phyloP scores from a whole-genome alignment of 2,329 filamentous ascomycete species.

The Penicillium sp. region DNA sequence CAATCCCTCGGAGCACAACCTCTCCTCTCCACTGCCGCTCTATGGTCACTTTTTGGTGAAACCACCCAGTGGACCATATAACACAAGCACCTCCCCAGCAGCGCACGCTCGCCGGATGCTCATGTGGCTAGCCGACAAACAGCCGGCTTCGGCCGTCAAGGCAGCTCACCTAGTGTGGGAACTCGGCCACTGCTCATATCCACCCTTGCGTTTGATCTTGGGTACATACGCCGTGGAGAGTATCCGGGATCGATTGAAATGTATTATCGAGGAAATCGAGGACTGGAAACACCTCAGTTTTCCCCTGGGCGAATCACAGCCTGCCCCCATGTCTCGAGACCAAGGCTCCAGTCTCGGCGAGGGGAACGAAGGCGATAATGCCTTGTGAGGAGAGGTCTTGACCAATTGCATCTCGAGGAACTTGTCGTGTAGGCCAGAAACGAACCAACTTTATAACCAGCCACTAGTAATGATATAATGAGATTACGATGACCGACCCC shows the following conservation, averaged over 20 bases:
- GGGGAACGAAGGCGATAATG: constrained; percentile 13
- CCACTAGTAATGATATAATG: background rate
- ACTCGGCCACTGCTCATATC: constrained; percentile 91
- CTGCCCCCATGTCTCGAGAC: constrained; percentile 11
- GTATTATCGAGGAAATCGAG: constrained; percentile 92
- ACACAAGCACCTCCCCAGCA: constrained; percentile 76
- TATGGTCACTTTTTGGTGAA: constrained; percentile 95
- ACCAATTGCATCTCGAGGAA: too few species aligned
- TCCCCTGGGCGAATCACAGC: constrained; percentile 43
- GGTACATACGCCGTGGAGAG: constrained; percentile 96
- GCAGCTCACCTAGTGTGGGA: constrained; percentile 94
- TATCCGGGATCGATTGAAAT: constrained; percentile 84
- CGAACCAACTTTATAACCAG: background rate
- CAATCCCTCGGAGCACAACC: constrained; percentile 32
- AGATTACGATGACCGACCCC: background rate
- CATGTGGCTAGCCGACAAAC: constrained; percentile 90
- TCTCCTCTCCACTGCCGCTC: constrained; percentile 65
- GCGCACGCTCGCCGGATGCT: constrained; percentile 89
- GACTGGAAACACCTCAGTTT: constrained; percentile 90
- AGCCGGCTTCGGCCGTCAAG: constrained; percentile 90
- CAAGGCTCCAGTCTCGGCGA: constrained; percentile 9
- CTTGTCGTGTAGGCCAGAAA: too few species aligned
- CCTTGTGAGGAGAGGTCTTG: background rate
- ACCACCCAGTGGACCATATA: constrained; percentile 79
- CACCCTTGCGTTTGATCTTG: constrained; percentile 81